Evolutionary conservation across 106 monocot genomes (phyloP).

Genomic region (Alisma plantagoaquatica): DNA sequence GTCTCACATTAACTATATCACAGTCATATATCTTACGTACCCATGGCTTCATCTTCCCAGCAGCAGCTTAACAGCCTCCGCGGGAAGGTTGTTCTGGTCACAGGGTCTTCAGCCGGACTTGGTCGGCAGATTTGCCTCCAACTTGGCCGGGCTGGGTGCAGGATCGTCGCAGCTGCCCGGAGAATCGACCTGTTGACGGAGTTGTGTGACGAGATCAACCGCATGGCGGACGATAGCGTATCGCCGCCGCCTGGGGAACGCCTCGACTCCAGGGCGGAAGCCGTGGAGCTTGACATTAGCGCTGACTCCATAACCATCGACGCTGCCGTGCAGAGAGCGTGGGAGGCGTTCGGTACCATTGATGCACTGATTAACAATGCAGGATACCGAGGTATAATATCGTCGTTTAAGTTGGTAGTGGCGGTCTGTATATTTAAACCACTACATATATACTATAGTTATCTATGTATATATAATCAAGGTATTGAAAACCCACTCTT

Average conservation of each 20-base stretch:
- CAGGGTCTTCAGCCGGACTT: conserved; percentile 57
- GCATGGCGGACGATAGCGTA: no score
- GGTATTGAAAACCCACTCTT: no score
- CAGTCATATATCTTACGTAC: no score
- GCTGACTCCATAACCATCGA: conserved; percentile 20
- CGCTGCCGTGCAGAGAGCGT: conserved; percentile 33
- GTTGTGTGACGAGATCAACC: conserved; percentile 57
- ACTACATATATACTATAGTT: no score
- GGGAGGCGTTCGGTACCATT: conserved; percentile 57
- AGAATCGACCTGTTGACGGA: conserved; percentile 27
- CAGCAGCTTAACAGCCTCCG: conserved; percentile 21
- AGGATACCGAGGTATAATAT: conserved; percentile 68
- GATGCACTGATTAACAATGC: conserved; percentile 66
- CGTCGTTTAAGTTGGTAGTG: no score
- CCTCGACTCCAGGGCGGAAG: conserved; percentile 19
- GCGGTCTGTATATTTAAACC: no score
- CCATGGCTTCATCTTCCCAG: no score
- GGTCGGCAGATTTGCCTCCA: conserved; percentile 43
- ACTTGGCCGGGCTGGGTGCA: conserved; percentile 40
- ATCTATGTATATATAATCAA: no score
- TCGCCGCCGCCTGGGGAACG: no score
- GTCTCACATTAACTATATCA: no score
- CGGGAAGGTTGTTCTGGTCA: conserved; percentile 60
- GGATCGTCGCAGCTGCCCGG: conserved; percentile 38
- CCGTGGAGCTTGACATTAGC: conserved; percentile 56